Percentiles rank a stretch among this genome's conserved stretches.
These are phyloP conservation scores for Colletotrichum tanaceti DNA, from an alignment of 2,329 filamentous ascomycete species.

Conservation along the genomic window DNA sequence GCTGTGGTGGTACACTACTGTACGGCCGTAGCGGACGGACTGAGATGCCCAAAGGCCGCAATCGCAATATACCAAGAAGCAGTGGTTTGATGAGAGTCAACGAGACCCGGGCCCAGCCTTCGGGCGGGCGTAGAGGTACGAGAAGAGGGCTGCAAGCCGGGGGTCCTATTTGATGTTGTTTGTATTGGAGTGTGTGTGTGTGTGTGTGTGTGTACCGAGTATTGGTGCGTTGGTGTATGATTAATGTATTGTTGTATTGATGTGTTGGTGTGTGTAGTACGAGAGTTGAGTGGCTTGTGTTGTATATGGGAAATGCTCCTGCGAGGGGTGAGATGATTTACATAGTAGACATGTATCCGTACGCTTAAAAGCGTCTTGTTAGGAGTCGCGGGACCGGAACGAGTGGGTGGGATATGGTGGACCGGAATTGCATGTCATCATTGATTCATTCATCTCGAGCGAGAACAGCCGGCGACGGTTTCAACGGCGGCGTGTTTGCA, in stretches of 20 bases:
- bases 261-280: background rate
- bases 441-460: conserved; percentile 1
- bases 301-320: background rate
- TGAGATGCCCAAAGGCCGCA: background rate
- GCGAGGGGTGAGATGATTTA: background rate
- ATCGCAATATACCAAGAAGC: conserved; percentile 7
- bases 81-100: conserved; percentile 18
- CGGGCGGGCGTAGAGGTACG: background rate
- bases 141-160: background rate
- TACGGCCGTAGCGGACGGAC: conserved; percentile 34
- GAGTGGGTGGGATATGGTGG: background rate
- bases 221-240: background rate
- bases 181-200: too few relatives aligned
- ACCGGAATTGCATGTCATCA: conserved; percentile 4
- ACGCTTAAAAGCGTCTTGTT: too few relatives aligned
- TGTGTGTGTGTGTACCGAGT: too few relatives aligned
- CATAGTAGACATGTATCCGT: too few relatives aligned
- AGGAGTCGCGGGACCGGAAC: too few relatives aligned
- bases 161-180: too few relatives aligned
- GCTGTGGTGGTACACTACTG: conserved; percentile 3
- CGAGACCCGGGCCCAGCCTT: conserved; percentile 14
- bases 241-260: background rate
- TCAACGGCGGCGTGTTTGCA: conserved; percentile 12
- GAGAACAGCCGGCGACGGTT: background rate
- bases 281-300: background rate